Conservation (phyloP, 164 flowering plant species). For the Buxus sempervirens region DNA sequence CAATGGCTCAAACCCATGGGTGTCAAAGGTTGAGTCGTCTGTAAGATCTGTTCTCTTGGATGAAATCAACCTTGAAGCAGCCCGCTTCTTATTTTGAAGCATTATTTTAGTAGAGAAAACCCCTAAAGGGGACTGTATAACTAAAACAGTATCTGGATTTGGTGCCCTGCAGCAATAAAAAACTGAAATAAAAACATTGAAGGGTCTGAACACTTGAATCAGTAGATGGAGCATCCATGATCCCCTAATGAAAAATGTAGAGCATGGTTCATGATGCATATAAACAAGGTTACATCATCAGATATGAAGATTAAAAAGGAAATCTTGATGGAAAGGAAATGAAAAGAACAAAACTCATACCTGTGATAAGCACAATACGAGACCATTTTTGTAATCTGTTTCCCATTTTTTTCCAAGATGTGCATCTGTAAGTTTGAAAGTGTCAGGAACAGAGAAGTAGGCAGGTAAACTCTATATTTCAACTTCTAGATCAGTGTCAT, state of each 20-base stretch:
- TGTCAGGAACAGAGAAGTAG: no score
- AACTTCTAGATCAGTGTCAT: no score
- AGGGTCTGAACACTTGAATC: background rate
- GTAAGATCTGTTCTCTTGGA: conserved; percentile 40
- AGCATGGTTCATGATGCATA: background rate
- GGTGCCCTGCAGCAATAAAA: conserved; percentile 64
- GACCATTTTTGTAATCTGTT: conserved; percentile 76
- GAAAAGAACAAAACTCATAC: conserved; percentile 23
- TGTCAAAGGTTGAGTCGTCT: conserved; percentile 33
- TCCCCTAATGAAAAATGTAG: background rate
- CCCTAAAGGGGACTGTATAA: conserved; percentile 72
- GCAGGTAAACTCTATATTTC: no score
- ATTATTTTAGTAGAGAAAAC: conserved; percentile 69
- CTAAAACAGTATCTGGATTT: conserved; percentile 77
- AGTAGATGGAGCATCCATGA: background rate
- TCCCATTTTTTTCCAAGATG: conserved; percentile 76
- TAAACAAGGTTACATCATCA: background rate
- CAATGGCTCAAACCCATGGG: conserved; percentile 45
- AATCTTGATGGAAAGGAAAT: background rate
- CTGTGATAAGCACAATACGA: conserved; percentile 91
- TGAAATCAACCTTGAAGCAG: conserved; percentile 67
- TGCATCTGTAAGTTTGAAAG: conserved; percentile 59
- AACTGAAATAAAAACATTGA: conserved; percentile 9
- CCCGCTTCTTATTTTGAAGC: conserved; percentile 50
- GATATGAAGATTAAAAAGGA: background rate